phyloP scores from a whole-genome alignment of 768 basidiomycete species.

The Sutorius australiensis region DNA sequence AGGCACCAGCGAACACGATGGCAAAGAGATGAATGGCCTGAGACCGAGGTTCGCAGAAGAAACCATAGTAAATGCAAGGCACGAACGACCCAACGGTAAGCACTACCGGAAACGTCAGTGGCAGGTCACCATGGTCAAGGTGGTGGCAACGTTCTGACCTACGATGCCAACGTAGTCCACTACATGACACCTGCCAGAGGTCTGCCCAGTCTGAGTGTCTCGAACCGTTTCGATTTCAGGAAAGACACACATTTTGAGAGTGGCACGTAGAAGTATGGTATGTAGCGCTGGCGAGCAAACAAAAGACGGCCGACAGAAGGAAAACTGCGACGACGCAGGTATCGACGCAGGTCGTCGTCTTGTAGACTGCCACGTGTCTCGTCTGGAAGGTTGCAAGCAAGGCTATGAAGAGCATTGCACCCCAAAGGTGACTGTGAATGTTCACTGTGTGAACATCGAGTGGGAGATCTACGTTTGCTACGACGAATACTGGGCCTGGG shows the following conservation, averaged over 20 bases:
- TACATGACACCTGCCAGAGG: conserved; percentile 55
- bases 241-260: conserved; percentile 55
- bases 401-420: conserved; percentile 56
- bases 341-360: conserved; percentile 59
- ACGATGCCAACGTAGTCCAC: conserved; percentile 82
- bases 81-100: conserved; percentile 77
- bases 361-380: conserved; percentile 48
- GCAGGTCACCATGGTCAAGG: not conserved
- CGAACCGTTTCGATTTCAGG: not conserved
- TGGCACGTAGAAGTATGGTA: conserved; percentile 76
- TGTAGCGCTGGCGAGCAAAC: conserved; percentile 65
- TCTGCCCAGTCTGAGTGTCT: conserved; percentile 36
- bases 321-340: conserved; percentile 59
- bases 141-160: conserved; percentile 33
- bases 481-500: not conserved
- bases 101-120: conserved; percentile 31
- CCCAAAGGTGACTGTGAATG: conserved; percentile 79
- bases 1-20: conserved; percentile 52
- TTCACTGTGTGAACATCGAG: conserved; percentile 53
- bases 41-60: conserved; percentile 58
- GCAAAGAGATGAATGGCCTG: conserved; percentile 52
- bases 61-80: conserved; percentile 74
- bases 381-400: conserved; percentile 52
- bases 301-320: conserved; percentile 66
- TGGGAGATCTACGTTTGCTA: conserved; percentile 1